Evolutionary conservation across 805 yeast genomes (phyloP).

Genomic region (Ogataea nitratoaversa): DNA sequence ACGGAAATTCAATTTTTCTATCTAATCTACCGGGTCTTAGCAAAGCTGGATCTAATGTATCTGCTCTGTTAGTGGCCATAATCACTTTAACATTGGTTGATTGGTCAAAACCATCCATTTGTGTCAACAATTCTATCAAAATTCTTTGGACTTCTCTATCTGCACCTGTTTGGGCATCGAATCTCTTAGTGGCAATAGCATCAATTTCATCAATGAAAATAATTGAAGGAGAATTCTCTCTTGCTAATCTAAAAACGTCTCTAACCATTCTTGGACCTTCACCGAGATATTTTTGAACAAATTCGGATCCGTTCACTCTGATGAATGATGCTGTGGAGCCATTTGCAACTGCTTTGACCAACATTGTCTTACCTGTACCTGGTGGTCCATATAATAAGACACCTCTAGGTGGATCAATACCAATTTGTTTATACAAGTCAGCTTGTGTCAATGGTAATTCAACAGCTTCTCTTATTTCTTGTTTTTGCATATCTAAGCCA

Average conservation of each 20-base stretch:
- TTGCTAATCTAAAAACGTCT: constrained; percentile 93
- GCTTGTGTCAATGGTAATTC: constrained; percentile 95
- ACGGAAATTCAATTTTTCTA: constrained; percentile 96
- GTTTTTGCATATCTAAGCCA: constrained; percentile 98
- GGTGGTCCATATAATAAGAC: constrained; percentile 98
- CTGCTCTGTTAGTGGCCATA: constrained; percentile 99
- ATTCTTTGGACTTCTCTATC: constrained; percentile 99
- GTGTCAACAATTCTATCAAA: constrained; percentile 88
- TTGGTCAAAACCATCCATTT: constrained; percentile 99
- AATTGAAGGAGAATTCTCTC: constrained; percentile 96
- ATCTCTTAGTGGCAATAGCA: constrained; percentile 98
- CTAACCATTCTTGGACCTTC: constrained; percentile 99
- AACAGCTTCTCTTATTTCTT: constrained; percentile 97
- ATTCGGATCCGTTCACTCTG: constrained; percentile 96
- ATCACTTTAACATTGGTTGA: constrained; percentile 92
- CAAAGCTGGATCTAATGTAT: constrained; percentile 96
- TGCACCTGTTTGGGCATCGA: constrained; percentile 99
- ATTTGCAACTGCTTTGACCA: constrained; percentile 98
- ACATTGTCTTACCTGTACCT: constrained; percentile 99
- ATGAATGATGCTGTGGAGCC: constrained; percentile 93
- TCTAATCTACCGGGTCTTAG: constrained; percentile 98
- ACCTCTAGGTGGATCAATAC: constrained; percentile 99
- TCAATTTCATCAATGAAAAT: constrained; percentile 98
- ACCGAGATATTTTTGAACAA: constrained; percentile 96
- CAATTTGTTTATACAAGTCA: constrained; percentile 93